Percentiles rank a stretch among this genome's conserved stretches.
These are phyloP conservation scores for Neurospora cerealis DNA, from an alignment of 495 filamentous ascomycete genomes.

Conservation along the genomic window DNA sequence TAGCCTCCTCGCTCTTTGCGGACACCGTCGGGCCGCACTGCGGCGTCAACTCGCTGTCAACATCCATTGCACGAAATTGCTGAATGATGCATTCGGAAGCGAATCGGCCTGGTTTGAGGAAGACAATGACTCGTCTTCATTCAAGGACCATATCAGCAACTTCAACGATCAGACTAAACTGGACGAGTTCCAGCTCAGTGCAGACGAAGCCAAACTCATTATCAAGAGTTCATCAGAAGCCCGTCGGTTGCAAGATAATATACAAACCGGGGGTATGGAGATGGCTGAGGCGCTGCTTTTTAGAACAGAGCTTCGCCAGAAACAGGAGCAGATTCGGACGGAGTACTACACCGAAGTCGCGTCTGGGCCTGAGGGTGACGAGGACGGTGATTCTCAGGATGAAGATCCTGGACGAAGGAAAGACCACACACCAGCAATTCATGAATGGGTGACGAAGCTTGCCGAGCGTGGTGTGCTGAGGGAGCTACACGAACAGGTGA, in stretches of 20 bases:
- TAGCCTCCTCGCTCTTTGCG: slow-evolving; percentile 38
- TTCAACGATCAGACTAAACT: slow-evolving; percentile 10
- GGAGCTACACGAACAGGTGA: slow-evolving; percentile 19
- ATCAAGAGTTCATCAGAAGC: slow-evolving; percentile 1
- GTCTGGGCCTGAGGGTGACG: background rate
- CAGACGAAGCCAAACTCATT: background rate
- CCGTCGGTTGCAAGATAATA: background rate
- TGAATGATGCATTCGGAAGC: slow-evolving; percentile 12
- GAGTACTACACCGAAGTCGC: slow-evolving; percentile 16
- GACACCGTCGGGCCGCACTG: slow-evolving; percentile 23
- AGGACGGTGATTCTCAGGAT: slow-evolving; percentile 14
- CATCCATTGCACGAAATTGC: slow-evolving; percentile 17
- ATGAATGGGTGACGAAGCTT: slow-evolving; percentile 33
- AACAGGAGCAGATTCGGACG: slow-evolving; percentile 17
- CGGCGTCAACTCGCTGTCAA: slow-evolving; percentile 23
- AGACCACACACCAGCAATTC: slow-evolving; percentile 33
- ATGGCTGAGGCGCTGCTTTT: slow-evolving; percentile 6
- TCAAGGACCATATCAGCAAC: background rate
- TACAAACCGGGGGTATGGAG: slow-evolving; percentile 2
- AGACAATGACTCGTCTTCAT: background rate
- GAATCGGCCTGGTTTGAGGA: background rate
- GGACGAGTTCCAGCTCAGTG: slow-evolving; percentile 12
- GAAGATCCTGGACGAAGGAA: slow-evolving; percentile 23
- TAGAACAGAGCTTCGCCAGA: slow-evolving; percentile 9
- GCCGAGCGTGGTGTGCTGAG: slow-evolving; percentile 29